Evolutionary conservation across 202 grass and related monocot species (phyloP), one percentile per base, ranked within the genome.

Genomic region (Elaeis oleifera): DNA sequence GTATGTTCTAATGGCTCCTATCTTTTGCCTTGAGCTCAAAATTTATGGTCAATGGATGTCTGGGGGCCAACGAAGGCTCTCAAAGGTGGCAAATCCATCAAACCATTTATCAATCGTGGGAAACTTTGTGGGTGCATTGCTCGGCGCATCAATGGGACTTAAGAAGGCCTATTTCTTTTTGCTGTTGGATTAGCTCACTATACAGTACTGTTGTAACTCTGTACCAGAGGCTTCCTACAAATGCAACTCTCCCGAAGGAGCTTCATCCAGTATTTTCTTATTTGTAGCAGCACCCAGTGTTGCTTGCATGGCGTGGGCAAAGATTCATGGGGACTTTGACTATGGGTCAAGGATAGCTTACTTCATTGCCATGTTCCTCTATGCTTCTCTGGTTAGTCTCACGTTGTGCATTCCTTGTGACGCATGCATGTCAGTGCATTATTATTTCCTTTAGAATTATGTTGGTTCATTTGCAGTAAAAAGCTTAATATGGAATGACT

Each of bases 41-140:
- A 95, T 95, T 23, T 95, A 95, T 54, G 90, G 90, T 0, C 90
- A 95, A 71, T 95, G 86, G 90, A 87, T 95, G 54, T 95, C 86
- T 25, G 90, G 90, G 50, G 86, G 90, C 6, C 78, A 95, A 71
- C 73, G 90, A 13, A 70, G 83, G 39, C 72, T 95, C 14, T 95
- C 90, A 18, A 58, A 80, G 49, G 90, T 95, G 58, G 90, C 86
- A 0, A 95, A 90, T 61, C 83, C 90, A 21, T 80, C 86, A 8
- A 95, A 95, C 71, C 90, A 95, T 72, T 76, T 95, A 6, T 87
- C 86, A 25, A 56, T 90, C 32, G 90, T 95, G 32, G 90, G 90
- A 5, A 95, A 95, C 71, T 95, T 95, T 71, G 90, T 95, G 1
- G 86, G 90, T 28, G 86, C 90, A 66, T 69, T 95, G 65, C 76